phyloP scores from a whole-genome alignment of 139 green algal species.

The Astrephomene gubernaculifera region DNA sequence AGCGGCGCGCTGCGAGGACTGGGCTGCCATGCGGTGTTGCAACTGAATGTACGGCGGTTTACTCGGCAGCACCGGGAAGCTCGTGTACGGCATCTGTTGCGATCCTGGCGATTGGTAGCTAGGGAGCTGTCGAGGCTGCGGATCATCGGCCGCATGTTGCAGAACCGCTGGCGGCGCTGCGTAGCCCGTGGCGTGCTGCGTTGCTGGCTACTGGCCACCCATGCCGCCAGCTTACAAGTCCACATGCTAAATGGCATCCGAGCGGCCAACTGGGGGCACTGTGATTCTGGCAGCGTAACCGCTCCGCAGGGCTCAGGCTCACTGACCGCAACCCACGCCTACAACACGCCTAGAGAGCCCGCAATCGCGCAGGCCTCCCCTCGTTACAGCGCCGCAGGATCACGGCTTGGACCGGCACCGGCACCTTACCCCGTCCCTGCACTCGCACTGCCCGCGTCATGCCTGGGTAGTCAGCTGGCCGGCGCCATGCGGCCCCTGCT shows the following conservation, averaged over 20 bases:
- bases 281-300: too few species aligned
- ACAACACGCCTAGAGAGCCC: too few species aligned
- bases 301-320: too few species aligned
- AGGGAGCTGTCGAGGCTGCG: not conserved
- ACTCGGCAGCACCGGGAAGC: not conserved
- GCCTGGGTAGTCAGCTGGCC: not conserved
- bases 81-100: not conserved
- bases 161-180: not conserved
- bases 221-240: not conserved
- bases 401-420: too few species aligned
- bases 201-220: not conserved
- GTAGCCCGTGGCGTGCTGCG: conserved; percentile 26
- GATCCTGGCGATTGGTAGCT: not conserved
- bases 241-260: conserved; percentile 10
- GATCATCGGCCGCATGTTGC: not conserved
- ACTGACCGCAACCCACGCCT: too few species aligned
- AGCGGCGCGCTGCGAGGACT: not conserved
- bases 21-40: not conserved
- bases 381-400: too few species aligned
- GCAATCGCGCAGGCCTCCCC: too few species aligned
- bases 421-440: too few species aligned
- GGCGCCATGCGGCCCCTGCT: not conserved
- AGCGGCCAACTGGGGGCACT: not conserved
- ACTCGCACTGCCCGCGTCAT: too few species aligned
- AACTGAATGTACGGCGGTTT: too few species aligned